A percentile compares a stretch with the other conserved stretches of the same genome.
These are phyloP conservation scores for Ligustrum vulgare DNA, from an alignment of 257 asterid species.

Conservation along the genomic window DNA sequence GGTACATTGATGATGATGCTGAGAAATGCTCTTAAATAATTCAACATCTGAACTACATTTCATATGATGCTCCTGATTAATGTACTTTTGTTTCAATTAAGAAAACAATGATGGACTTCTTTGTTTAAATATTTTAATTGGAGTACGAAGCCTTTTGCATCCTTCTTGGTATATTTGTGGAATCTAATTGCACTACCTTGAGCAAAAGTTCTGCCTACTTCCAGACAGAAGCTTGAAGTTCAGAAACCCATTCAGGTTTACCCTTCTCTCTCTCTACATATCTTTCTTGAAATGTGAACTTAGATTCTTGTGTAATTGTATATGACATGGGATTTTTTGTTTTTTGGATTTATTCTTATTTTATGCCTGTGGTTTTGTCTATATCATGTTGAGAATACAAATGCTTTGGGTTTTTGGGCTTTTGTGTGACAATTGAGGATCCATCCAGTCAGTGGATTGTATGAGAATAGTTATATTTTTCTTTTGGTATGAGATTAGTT, in stretches of 20 bases:
- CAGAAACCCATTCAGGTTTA: conserved; percentile 66
- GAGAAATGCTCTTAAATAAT: background rate
- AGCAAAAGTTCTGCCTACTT: conserved; percentile 43
- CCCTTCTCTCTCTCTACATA: background rate
- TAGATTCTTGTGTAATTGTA: background rate
- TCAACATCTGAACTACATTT: background rate
- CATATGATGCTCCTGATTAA: background rate
- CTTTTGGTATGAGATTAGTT: too few species aligned
- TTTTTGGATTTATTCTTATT: background rate
- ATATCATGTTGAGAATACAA: too few species aligned
- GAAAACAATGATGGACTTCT: background rate
- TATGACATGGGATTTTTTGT: background rate
- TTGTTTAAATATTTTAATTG: background rate
- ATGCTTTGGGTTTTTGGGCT: too few species aligned
- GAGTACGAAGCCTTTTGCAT: background rate
- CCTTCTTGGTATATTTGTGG: conserved; percentile 39
- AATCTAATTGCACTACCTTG: conserved; percentile 41
- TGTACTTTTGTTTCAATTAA: background rate
- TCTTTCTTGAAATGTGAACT: background rate
- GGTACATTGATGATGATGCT: background rate
- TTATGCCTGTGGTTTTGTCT: background rate
- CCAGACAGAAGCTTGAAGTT: conserved; percentile 60
- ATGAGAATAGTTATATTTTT: too few species aligned
- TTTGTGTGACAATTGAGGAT: too few species aligned
- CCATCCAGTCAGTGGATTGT: too few species aligned